Evolutionary conservation across 345 rosid species (phyloP).

Genomic region (Ceriops zippeliana): DNA sequence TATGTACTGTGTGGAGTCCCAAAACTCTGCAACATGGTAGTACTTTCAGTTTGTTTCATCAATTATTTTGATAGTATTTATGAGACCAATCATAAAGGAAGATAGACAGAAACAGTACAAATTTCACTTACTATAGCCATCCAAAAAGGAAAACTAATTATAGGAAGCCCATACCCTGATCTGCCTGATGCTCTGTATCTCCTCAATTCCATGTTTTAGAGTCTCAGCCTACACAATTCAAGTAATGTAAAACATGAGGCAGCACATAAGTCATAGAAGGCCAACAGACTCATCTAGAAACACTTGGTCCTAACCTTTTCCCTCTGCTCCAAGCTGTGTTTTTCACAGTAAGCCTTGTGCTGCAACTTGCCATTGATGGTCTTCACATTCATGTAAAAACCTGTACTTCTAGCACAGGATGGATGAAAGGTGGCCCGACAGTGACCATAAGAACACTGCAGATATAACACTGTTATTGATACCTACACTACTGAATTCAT

Average conservation of each 20-base stretch:
- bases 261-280: background rate
- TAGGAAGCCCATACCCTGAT: conserved; percentile 51
- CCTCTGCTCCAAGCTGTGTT: conserved; percentile 85
- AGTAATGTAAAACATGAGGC: background rate
- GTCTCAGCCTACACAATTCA: conserved; percentile 57
- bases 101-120: no score
- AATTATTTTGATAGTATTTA: no score
- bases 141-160: background rate
- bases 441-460: conserved; percentile 90
- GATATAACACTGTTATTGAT: background rate
- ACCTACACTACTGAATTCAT: no score
- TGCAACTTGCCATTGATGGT: conserved; percentile 65
- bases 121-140: background rate
- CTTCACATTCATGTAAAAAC: conserved; percentile 69
- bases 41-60: no score
- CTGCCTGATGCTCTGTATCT: conserved; percentile 73
- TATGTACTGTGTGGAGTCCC: no score
- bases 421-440: conserved; percentile 95
- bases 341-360: conserved; percentile 90
- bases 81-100: no score
- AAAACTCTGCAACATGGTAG: no score
- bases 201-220: conserved; percentile 80
- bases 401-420: conserved; percentile 80
- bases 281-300: background rate
- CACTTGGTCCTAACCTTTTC: conserved; percentile 50